Base-by-base conservation (phyloP, 2,329 filamentous ascomycete genomes). In the Xylaria sp. region DNA sequence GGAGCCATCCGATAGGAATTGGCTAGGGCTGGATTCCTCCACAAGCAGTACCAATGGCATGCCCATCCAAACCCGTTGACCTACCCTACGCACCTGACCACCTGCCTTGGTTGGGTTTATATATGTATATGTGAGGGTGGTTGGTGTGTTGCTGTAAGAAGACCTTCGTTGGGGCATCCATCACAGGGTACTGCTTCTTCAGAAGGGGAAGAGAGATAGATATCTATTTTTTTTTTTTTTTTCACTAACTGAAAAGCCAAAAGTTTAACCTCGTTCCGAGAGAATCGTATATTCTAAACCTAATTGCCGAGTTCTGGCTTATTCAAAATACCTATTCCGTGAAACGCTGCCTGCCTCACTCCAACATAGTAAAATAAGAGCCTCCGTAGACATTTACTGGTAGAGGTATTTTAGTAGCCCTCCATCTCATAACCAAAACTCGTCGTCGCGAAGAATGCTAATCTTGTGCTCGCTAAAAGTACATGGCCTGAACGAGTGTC, bases 401-500 rank as follows among this genome's bases (percentile, higher is more conserved):
- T 48, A 17, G 9, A 48, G 12, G 6, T 55, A 9, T 11, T 45
- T 17, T 30, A 17, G 24, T 47, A 36, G 39, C 34, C 27, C 24
- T 19, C 27, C 11, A 17, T 3, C 9, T 27, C 5, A 24, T 19
- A 12, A n/a, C 30, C 32, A 24, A 53, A 54, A 47, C 8, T 39
- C 27, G 17, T 27, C 24, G 36, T 14, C 34, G 24, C 14, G 5
- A 48, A 48, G 19, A 55, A 56, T 42, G 36, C 11, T 48, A 21
- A 19, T 32, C 19, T 42, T 21, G 21, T 9, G 14, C 34, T 53
- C 11, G 12, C 21, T 61, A 61, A 68, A 34, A 48, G 53, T 58
- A 65, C 53, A 62, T 61, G 19, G 32, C 27, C n/a, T 57, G 50
- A 56, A 67, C 30, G 59, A 63, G 54, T 48, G 54, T 59, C 51